Percentiles rank a stretch among this genome's conserved stretches.
Evolutionary conservation across 2,329 filamentous ascomycete genomes (phyloP).

Genomic region (Leptographium flavum): DNA sequence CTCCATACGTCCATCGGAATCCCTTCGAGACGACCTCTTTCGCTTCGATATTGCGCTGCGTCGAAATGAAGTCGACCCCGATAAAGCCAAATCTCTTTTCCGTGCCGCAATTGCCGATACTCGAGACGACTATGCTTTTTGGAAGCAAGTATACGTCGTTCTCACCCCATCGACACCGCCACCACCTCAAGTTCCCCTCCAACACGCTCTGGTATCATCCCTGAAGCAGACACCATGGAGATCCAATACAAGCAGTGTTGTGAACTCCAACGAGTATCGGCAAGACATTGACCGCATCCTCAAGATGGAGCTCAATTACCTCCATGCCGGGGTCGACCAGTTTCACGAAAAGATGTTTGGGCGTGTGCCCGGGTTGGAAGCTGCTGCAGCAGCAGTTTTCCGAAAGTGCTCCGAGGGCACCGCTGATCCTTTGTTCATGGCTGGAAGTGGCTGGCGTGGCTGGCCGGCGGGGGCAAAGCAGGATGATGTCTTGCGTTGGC

Average conservation of each 20-base stretch:
- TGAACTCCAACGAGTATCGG: slow-evolving; percentile 22
- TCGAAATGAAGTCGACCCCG: slow-evolving; percentile 12
- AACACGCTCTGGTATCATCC: slow-evolving; percentile 19
- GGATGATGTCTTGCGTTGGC: too few species aligned
- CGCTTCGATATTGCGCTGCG: not conserved
- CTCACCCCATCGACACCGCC: slow-evolving; percentile 19
- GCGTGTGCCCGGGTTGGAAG: slow-evolving; percentile 16
- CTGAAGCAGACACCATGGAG: slow-evolving; percentile 18
- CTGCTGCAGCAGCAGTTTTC: slow-evolving; percentile 20
- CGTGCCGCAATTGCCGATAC: slow-evolving; percentile 15
- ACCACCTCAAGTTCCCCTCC: slow-evolving; percentile 11
- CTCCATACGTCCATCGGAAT: not conserved
- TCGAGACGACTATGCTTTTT: slow-evolving; percentile 18
- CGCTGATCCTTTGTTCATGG: slow-evolving; percentile 21
- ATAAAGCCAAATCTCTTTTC: slow-evolving; percentile 18
- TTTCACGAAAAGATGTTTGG: slow-evolving; percentile 22
- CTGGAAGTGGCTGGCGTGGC: slow-evolving; percentile 19
- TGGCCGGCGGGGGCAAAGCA: too few species aligned
- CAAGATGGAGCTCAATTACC: slow-evolving; percentile 19
- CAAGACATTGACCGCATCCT: slow-evolving; percentile 19
- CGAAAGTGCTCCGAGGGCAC: slow-evolving; percentile 18
- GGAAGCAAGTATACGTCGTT: slow-evolving; percentile 21
- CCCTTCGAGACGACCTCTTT: not conserved
- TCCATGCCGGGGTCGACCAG: slow-evolving; percentile 20
- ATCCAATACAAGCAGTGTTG: too few species aligned